Percentiles rank a stretch among this genome's conserved stretches.
Evolutionary conservation across 768 basidiomycete genomes (phyloP).

Genomic region (Trametes sanguinea): DNA sequence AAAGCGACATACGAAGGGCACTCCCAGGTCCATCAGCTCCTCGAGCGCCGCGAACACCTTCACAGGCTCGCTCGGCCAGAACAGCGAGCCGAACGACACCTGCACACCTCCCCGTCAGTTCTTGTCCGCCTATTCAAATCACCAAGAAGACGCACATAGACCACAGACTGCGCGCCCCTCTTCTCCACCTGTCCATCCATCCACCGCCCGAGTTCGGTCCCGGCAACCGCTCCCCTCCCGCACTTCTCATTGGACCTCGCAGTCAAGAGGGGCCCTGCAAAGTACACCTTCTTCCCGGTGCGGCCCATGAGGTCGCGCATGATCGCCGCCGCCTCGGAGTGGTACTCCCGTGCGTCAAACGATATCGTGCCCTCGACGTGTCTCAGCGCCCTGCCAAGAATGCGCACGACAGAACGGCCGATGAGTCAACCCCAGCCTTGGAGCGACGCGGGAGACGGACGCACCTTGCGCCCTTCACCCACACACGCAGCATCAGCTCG

Average conservation of each 20-base stretch:
- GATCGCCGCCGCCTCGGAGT: not conserved
- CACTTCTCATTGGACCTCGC: not conserved
- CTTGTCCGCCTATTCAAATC: not conserved
- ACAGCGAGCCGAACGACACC: slow-evolving; percentile 6
- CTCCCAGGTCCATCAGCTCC: not conserved
- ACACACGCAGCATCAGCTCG: not conserved
- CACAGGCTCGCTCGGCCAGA: slow-evolving; percentile 10
- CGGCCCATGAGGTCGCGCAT: not conserved
- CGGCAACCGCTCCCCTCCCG: not conserved
- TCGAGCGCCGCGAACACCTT: slow-evolving; percentile 6
- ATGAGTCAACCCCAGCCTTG: not conserved
- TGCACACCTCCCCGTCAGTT: not conserved
- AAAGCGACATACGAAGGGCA: not conserved
- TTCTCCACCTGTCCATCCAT: slow-evolving; percentile 16
- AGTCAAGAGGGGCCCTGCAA: not conserved
- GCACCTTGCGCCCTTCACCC: not conserved
- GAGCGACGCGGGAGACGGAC: not conserved
- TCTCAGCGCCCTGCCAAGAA: not conserved
- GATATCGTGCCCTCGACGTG: not conserved
- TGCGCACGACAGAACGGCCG: not conserved
- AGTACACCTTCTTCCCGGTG: not conserved
- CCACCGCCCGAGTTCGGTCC: slow-evolving; percentile 14
- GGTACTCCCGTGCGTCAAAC: not conserved
- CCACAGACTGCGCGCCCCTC: slow-evolving; percentile 19
- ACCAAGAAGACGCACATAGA: slow-evolving; percentile 19